phyloP scores from a whole-genome alignment of 768 basidiomycete species.

The Amanita brunnescens region DNA sequence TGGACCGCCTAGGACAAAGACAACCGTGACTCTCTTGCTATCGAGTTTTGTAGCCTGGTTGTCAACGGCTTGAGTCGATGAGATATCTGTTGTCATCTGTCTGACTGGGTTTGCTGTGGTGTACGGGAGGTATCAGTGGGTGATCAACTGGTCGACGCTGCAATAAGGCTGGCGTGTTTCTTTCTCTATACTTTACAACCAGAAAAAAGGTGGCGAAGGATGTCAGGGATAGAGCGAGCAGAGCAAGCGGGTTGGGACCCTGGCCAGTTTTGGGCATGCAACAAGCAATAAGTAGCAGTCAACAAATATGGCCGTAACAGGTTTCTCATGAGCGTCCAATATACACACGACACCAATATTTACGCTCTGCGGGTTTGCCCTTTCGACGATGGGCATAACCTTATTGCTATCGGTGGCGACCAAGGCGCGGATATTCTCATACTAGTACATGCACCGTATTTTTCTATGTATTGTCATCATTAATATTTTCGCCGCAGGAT shows the following conservation, averaged over 20 bases:
- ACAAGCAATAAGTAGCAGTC: not conserved
- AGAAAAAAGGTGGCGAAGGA: conserved; percentile 52
- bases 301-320: not conserved
- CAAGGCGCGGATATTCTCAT: conserved; percentile 58
- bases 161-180: conserved; percentile 48
- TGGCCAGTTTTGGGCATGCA: conserved; percentile 16
- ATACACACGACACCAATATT: conserved; percentile 53
- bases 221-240: conserved; percentile 45
- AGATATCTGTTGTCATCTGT: not conserved
- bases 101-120: conserved; percentile 20
- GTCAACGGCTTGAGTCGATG: not conserved
- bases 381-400: conserved; percentile 54
- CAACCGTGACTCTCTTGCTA: conserved; percentile 65
- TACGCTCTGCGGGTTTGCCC: conserved; percentile 55
- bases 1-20: conserved; percentile 95
- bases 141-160: conserved; percentile 55
- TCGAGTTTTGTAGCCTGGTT: conserved; percentile 41
- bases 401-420: conserved; percentile 67
- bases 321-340: conserved; percentile 44
- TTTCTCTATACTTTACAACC: conserved; percentile 48
- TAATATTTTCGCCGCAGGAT: conserved; percentile 25
- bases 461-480: conserved; percentile 6
- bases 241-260: conserved; percentile 55
- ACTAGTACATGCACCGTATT: conserved; percentile 37
- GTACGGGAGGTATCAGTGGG: conserved; percentile 57